A percentile compares a stretch with the other conserved stretches of the same genome.
Conservation (phyloP, 2,329 filamentous ascomycete genomes). For the Colletotrichum zoysiae region DNA sequence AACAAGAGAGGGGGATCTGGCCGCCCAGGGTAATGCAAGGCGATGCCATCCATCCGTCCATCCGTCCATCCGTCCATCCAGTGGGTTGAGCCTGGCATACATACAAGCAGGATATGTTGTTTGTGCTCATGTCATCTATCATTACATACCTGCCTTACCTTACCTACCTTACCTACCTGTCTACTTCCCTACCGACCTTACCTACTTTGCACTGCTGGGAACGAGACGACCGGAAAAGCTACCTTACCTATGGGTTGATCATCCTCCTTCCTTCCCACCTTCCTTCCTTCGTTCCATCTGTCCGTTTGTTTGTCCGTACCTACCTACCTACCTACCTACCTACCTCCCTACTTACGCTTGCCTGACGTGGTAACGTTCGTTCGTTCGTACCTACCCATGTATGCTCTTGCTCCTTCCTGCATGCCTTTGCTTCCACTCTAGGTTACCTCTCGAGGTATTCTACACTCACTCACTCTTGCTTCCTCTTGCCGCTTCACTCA, state of each 20-base stretch:
- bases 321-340: too few relatives aligned
- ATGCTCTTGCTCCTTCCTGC: neutral
- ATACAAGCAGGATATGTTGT: neutral
- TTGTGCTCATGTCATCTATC: neutral
- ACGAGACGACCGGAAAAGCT: too few relatives aligned
- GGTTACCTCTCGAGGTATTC: too few relatives aligned
- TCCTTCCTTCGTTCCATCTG: neutral
- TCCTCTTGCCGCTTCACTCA: neutral
- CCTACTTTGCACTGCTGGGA: neutral
- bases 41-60: neutral
- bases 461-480: neutral
- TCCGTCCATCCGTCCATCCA: neutral
- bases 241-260: conserved; percentile 27
- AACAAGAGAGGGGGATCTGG: neutral
- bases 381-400: neutral
- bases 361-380: neutral
- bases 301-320: neutral
- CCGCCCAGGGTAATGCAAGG: neutral
- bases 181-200: neutral
- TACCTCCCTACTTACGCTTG: too few relatives aligned
- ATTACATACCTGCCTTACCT: neutral
- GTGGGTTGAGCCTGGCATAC: neutral
- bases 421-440: neutral
- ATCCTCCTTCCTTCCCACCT: neutral
- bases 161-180: too few relatives aligned